Conservation (phyloP, 345 rosid genomes). For the Linum usitatissimum region DNA sequence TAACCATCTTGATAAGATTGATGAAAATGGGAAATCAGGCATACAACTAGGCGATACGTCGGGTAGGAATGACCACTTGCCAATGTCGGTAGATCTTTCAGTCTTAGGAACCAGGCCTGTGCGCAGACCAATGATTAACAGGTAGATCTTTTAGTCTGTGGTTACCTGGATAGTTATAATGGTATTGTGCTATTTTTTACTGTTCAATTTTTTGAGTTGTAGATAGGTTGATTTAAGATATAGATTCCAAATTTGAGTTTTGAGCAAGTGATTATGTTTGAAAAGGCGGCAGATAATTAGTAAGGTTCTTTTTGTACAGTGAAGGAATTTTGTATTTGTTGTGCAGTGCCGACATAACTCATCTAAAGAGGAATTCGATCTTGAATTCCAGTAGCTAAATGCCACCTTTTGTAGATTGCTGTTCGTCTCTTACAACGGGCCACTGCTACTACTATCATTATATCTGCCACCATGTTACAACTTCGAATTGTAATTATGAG, state of each 20-base stretch:
- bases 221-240: neutral
- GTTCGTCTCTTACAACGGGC: too few species aligned
- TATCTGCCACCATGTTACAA: too few species aligned
- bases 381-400: slow-evolving; percentile 67
- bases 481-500: too few species aligned
- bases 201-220: neutral
- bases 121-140: slow-evolving; percentile 73
- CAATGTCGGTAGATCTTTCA: slow-evolving; percentile 79
- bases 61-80: slow-evolving; percentile 51
- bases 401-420: neutral
- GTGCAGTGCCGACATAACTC: slow-evolving; percentile 81
- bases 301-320: too few species aligned
- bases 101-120: slow-evolving; percentile 58
- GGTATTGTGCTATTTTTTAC: neutral
- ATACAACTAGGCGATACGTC: slow-evolving; percentile 31
- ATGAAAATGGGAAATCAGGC: slow-evolving; percentile 40
- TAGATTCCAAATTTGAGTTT: too few species aligned
- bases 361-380: slow-evolving; percentile 84
- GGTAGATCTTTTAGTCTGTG: too few species aligned
- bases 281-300: too few species aligned
- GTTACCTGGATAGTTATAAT: slow-evolving; percentile 1
- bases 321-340: slow-evolving; percentile 3
- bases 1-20: slow-evolving; percentile 32
- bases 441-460: too few species aligned
- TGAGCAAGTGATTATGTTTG: too few species aligned